phyloP scores from a whole-genome alignment of 2,329 filamentous ascomycete genomes.

The Sporothrix variecibatus region DNA sequence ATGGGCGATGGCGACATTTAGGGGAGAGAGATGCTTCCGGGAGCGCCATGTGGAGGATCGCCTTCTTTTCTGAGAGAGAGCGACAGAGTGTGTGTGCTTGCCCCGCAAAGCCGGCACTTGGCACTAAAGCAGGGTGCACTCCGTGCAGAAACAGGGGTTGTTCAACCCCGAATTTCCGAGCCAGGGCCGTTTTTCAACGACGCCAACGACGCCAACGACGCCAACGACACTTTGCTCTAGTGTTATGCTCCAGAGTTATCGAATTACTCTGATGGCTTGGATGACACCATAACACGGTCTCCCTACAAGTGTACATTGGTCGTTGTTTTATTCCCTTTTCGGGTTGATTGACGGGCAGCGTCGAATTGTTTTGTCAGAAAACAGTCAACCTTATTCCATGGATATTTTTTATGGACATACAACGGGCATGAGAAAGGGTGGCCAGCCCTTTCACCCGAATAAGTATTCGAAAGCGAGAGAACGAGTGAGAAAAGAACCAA shows the following conservation, averaged over 20 bases:
- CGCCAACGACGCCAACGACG: neutral
- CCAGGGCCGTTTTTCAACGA: neutral
- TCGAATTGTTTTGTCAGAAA: neutral
- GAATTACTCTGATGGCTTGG: neutral
- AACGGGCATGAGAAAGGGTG: neutral
- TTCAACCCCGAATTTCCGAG: slow-evolving; percentile 15
- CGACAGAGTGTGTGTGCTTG: neutral
- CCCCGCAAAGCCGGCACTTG: slow-evolving; percentile 11
- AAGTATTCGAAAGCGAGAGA: neutral
- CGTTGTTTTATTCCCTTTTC: neutral
- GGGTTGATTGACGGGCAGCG: neutral
- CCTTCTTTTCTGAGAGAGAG: neutral
- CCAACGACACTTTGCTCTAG: neutral
- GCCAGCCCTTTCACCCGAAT: neutral
- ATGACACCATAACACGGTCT: neutral
- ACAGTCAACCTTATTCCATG: neutral
- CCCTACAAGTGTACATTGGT: neutral
- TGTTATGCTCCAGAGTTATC: neutral
- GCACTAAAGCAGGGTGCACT: neutral
- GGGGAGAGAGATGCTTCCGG: neutral
- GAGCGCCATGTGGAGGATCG: neutral
- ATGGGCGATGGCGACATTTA: slow-evolving; percentile 1
- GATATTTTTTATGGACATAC: neutral
- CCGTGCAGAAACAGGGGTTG: neutral
- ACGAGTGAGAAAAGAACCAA: neutral